Conservation (phyloP, 495 filamentous ascomycete species). For the Amphirosellinia nigrospora region DNA sequence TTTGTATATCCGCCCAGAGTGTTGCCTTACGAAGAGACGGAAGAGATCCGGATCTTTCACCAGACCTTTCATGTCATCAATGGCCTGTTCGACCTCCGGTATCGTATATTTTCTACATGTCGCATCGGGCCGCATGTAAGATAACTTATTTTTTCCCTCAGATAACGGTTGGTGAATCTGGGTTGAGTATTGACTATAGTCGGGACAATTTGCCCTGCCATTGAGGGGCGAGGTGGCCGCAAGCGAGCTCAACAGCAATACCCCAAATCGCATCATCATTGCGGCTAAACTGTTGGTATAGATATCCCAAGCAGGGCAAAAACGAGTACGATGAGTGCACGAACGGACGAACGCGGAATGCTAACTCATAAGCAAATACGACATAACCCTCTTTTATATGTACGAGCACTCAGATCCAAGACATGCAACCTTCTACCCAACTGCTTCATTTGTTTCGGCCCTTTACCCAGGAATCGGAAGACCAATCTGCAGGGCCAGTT, state of each 20-base stretch:
- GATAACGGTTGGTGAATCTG: conserved; percentile 53
- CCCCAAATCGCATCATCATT: conserved; percentile 30
- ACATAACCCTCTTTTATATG: conserved; percentile 1
- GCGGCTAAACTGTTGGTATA: background rate
- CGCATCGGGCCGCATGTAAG: conserved; percentile 61
- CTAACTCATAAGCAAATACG: background rate
- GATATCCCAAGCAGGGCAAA: background rate
- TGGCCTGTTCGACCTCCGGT: conserved; percentile 58
- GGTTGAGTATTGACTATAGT: conserved; percentile 58
- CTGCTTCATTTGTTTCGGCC: background rate
- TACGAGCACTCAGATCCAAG: background rate
- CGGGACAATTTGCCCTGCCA: conserved; percentile 52
- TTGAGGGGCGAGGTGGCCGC: conserved; percentile 23
- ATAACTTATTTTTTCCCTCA: conserved; percentile 51
- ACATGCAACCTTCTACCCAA: background rate
- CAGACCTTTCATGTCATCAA: conserved; percentile 51
- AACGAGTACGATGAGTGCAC: background rate
- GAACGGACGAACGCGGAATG: background rate
- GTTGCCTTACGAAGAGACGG: conserved; percentile 56
- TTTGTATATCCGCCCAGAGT: background rate
- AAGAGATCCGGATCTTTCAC: conserved; percentile 70
- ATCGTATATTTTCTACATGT: conserved; percentile 68
- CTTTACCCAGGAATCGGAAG: conserved; percentile 9
- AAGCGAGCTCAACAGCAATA: conserved; percentile 31
- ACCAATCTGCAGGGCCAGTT: background rate